Conservation (phyloP, 805 yeast genomes). For the Sugiyamaella lignohabitans region DNA sequence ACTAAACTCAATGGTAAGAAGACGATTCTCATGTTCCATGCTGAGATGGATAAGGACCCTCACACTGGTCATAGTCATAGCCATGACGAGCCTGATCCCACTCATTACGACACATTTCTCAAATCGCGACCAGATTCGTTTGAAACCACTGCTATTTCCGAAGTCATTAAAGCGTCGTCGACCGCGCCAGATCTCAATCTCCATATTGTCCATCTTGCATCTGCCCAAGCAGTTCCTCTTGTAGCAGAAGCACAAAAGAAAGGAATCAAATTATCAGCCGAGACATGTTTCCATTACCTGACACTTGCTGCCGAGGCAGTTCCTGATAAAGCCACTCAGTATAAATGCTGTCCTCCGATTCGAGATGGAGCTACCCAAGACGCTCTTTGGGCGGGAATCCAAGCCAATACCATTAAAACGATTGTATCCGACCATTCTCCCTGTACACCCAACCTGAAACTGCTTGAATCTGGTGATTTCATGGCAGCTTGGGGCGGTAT, state of each 20-base stretch:
- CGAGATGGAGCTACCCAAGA: conserved; percentile 65
- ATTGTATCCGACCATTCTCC: conserved; percentile 96
- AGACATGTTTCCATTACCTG: conserved; percentile 91
- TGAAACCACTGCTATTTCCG: conserved; percentile 77
- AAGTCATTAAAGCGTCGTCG: conserved; percentile 58
- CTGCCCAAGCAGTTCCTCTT: conserved; percentile 75
- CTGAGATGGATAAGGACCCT: conserved; percentile 75
- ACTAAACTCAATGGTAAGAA: conserved; percentile 50
- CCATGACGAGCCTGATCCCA: conserved; percentile 18
- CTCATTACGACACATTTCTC: conserved; percentile 62
- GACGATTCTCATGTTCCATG: conserved; percentile 85
- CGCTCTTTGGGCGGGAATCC: conserved; percentile 72
- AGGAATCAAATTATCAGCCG: conserved; percentile 54
- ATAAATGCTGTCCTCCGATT: conserved; percentile 94
- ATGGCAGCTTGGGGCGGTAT: conserved; percentile 97
- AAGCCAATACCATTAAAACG: conserved; percentile 56
- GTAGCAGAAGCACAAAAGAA: conserved; percentile 54
- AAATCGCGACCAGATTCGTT: conserved; percentile 84
- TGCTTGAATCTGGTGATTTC: conserved; percentile 76
- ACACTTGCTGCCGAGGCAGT: conserved; percentile 72
- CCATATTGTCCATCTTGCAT: conserved; percentile 87
- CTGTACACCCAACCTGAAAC: conserved; percentile 86
- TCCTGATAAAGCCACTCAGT: conserved; percentile 70
- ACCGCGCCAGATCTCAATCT: conserved; percentile 36
- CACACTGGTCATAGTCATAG: conserved; percentile 3